Base-by-base conservation (phyloP, 106 monocot species). In the Dioscorea alata region DNA sequence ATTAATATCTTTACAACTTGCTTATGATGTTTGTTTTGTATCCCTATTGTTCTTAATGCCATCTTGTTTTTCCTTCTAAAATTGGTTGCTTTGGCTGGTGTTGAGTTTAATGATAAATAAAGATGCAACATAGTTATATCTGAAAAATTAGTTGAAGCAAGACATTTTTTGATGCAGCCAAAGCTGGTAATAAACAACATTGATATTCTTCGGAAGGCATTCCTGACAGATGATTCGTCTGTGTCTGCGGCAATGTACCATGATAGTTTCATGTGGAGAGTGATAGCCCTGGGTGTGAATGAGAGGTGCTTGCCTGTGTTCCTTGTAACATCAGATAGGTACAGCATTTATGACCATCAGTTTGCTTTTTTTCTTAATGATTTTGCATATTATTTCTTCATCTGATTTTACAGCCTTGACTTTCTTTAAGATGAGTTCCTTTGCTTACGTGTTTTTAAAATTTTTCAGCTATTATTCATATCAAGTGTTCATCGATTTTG, bases 391-490 rank as follows among this genome's bases (percentile, higher is more conserved):
- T 0, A 54, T 19, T 54, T 54, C 0, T 54, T 16, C 19, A 54
- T 54, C 1, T 54, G 42, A 54, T 54, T 8, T 54, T 54, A 42
- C 10, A 42, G 54, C 54, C 19, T 19, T 54, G 19, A 54, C 4
- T 15, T 54, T 54, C 54, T 18, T 54, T 13, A 54, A 54, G 54
- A 19, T 19, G 19, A 4, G 18, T 19, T 54, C 6, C 13, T 54
- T 54, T 18, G 19, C 15, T 14, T 8, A 42, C 60, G 4, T 23
- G 48, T 61, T 19, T 25, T 48, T 23, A 21, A 57, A 71, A 57
- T 12, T 67, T 72, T 82, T 48, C 88, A 97, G 96, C 70, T 97
- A 97, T 72, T 97, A 97, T 80, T 92, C 92, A 9, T 92, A 86
- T 74, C 89, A 85, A 81, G 92, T 82, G 48, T 92, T 75, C 68